phyloP scores from a whole-genome alignment of 1,284 basidiomycete species.

The Mycosarcoma maydis region DNA sequence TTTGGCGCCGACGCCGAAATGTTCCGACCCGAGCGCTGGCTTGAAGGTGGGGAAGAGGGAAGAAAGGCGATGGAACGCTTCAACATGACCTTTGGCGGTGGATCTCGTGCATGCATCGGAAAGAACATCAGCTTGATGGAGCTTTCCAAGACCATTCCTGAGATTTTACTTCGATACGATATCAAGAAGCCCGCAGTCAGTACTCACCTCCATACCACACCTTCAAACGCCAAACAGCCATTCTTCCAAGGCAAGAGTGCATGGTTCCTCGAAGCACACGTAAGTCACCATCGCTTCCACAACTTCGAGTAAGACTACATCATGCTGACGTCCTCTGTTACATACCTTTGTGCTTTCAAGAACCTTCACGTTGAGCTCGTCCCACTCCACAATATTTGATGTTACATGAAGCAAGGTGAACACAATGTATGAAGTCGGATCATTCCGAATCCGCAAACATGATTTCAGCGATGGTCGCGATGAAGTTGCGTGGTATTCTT shows the following conservation, averaged over 20 bases:
- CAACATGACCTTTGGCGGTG: constrained; percentile 54
- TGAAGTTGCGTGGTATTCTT: too few relatives aligned
- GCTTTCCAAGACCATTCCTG: constrained; percentile 56
- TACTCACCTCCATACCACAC: background rate
- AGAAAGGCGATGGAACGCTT: constrained; percentile 39
- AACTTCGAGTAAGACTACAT: background rate
- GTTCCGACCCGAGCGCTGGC: constrained; percentile 61
- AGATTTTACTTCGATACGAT: constrained; percentile 51
- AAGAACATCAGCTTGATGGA: constrained; percentile 63
- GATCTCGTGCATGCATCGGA: constrained; percentile 56
- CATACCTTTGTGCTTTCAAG: constrained; percentile 6
- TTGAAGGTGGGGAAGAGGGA: constrained; percentile 46
- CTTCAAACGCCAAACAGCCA: constrained; percentile 1
- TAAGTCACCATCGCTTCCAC: constrained; percentile 6
- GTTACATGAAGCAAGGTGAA: background rate
- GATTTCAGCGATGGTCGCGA: too few relatives aligned
- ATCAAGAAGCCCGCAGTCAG: constrained; percentile 29
- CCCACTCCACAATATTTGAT: constrained; percentile 19
- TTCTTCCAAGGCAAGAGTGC: constrained; percentile 37
- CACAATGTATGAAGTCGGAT: background rate
- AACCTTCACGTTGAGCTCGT: constrained; percentile 40
- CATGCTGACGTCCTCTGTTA: too few relatives aligned
- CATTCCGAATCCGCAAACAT: too few relatives aligned
- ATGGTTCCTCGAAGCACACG: constrained; percentile 48
- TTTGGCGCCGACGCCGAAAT: constrained; percentile 54